phyloP scores from a whole-genome alignment of 495 filamentous ascomycete genomes.

The Sabuloglossum arenarium region DNA sequence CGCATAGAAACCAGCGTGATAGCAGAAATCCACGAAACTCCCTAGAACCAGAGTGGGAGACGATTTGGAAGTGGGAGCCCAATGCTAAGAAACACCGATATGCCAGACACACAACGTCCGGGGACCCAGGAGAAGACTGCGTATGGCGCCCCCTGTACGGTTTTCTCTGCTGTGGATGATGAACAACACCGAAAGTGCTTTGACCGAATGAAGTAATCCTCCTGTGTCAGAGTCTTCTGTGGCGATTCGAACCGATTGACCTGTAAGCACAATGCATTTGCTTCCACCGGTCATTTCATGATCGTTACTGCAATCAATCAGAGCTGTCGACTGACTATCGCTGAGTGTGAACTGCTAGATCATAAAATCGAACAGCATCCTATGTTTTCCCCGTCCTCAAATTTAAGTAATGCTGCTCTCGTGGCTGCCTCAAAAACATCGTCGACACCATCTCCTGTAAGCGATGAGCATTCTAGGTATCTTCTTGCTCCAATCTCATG shows the following conservation, averaged over 20 bases:
- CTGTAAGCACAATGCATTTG: background rate
- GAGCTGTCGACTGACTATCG: background rate
- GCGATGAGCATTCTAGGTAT: conserved; percentile 90
- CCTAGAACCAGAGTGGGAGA: background rate
- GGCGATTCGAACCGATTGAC: background rate
- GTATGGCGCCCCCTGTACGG: background rate
- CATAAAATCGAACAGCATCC: conserved; percentile 89
- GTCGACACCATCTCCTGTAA: conserved; percentile 96
- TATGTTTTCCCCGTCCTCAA: conserved; percentile 64
- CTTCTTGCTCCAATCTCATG: conserved; percentile 78
- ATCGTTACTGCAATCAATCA: background rate
- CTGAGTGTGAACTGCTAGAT: conserved; percentile 11
- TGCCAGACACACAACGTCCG: background rate
- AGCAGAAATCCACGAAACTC: background rate
- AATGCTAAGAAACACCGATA: background rate
- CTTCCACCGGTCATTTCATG: background rate
- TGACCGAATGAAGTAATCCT: background rate
- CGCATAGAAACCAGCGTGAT: background rate
- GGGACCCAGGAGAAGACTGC: background rate
- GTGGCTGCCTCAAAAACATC: conserved; percentile 98
- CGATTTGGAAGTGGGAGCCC: background rate
- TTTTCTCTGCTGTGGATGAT: background rate
- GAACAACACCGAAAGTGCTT: background rate
- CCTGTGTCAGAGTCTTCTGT: background rate
- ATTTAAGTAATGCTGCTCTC: conserved; percentile 76